Evolutionary conservation across 176 grass and related monocot genomes (phyloP).

Genomic region (Carex parvula): DNA sequence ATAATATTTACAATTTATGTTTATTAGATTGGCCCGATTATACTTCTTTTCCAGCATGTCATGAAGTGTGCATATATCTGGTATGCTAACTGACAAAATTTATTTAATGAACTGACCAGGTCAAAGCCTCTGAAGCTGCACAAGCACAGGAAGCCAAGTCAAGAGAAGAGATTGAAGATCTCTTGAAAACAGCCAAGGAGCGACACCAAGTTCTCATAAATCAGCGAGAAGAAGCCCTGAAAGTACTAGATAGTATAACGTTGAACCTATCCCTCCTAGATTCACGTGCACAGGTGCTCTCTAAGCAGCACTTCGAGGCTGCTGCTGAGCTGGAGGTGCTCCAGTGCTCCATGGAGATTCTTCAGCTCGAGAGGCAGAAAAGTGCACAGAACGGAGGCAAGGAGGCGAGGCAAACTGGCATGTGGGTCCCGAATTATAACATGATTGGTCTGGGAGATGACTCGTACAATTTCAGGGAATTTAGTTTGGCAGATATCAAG

Average conservation of each 20-base stretch:
- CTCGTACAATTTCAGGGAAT: slow-evolving; percentile 42
- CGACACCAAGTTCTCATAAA: slow-evolving; percentile 45
- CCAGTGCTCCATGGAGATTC: slow-evolving; percentile 55
- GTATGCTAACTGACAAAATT: slow-evolving; percentile 4
- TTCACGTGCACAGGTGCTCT: slow-evolving; percentile 23
- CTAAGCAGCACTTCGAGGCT: slow-evolving; percentile 37
- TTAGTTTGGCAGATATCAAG: slow-evolving; percentile 64
- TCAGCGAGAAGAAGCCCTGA: slow-evolving; percentile 40
- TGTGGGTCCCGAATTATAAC: slow-evolving; percentile 20
- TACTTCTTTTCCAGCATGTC: neutral
- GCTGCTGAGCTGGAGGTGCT: slow-evolving; percentile 55
- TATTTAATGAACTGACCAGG: slow-evolving; percentile 34
- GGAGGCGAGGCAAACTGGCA: slow-evolving; percentile 7
- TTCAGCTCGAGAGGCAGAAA: slow-evolving; percentile 39
- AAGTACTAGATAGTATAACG: slow-evolving; percentile 44
- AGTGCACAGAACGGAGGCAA: neutral
- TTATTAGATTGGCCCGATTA: neutral
- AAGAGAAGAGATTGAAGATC: slow-evolving; percentile 46
- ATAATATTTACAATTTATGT: slow-evolving; percentile 9
- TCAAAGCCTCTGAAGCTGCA: slow-evolving; percentile 42
- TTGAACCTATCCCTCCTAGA: slow-evolving; percentile 48
- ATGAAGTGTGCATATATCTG: slow-evolving; percentile 3
- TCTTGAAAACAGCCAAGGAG: slow-evolving; percentile 37
- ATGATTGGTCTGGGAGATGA: slow-evolving; percentile 29
- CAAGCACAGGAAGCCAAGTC: slow-evolving; percentile 44